Conservation (phyloP, 2,329 filamentous ascomycete genomes). For the Ophiocordyceps unilateralis region DNA sequence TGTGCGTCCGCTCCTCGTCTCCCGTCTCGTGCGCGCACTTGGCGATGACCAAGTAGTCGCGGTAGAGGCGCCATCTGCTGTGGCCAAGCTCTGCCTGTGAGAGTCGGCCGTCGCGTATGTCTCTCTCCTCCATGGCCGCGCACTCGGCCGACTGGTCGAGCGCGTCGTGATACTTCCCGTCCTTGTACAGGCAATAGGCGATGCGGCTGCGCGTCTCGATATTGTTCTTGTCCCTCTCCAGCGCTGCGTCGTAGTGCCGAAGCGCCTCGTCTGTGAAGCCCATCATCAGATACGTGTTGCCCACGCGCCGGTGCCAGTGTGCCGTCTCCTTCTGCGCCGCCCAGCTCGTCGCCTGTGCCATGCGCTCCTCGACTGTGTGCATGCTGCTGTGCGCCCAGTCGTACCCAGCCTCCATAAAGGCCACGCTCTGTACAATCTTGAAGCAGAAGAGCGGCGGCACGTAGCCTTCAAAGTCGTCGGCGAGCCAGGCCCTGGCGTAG, state of each 20-base stretch:
- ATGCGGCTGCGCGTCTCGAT: constrained; percentile 23
- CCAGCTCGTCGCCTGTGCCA: constrained; percentile 19
- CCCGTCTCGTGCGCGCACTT: constrained; percentile 17
- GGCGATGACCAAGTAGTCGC: constrained; percentile 21
- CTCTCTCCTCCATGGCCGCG: constrained; percentile 16
- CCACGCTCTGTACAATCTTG: constrained; percentile 23
- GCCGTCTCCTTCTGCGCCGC: constrained; percentile 16
- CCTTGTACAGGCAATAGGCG: constrained; percentile 19
- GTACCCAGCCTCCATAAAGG: constrained; percentile 19
- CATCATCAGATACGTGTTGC: constrained; percentile 22
- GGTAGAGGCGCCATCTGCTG: constrained; percentile 22
- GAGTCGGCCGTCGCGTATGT: constrained; percentile 9
- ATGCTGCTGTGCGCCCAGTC: constrained; percentile 18
- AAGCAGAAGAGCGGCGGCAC: constrained; percentile 24
- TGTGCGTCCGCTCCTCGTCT: constrained; percentile 14
- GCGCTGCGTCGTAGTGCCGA: constrained; percentile 17
- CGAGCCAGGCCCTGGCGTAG: constrained; percentile 22
- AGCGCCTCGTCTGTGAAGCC: constrained; percentile 17
- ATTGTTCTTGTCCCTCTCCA: constrained; percentile 18
- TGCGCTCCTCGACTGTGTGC: constrained; percentile 15
- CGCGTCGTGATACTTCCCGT: constrained; percentile 18
- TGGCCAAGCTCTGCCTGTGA: constrained; percentile 9
- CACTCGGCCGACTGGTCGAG: constrained; percentile 19
- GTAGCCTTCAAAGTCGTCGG: constrained; percentile 15
- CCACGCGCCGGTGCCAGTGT: constrained; percentile 20